Conservation (phyloP, 257 asterid genomes). For the Fraxinus cuspidata region DNA sequence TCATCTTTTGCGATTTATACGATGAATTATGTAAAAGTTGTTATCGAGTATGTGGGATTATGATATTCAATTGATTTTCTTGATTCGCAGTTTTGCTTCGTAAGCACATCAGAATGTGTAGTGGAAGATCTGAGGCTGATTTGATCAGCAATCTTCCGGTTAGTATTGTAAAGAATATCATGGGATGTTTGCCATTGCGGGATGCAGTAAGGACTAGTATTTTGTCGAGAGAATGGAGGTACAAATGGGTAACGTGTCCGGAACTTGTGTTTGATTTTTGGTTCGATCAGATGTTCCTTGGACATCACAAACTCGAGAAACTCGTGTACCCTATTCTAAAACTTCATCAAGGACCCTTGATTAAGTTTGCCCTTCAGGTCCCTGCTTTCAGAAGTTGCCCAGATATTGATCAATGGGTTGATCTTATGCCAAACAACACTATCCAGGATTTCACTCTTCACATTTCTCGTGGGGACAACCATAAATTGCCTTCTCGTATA, state of each 20-base stretch:
- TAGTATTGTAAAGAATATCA: slow-evolving; percentile 45
- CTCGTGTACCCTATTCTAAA: slow-evolving; percentile 45
- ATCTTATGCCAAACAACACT: slow-evolving; percentile 38
- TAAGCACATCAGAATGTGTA: slow-evolving; percentile 31
- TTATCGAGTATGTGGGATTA: not conserved
- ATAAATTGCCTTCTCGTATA: slow-evolving; percentile 41
- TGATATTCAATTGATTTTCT: not conserved
- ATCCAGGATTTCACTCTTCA: slow-evolving; percentile 52
- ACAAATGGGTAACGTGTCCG: slow-evolving; percentile 53
- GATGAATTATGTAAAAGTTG: not conserved
- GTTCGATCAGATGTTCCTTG: slow-evolving; percentile 48
- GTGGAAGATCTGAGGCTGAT: slow-evolving; percentile 30
- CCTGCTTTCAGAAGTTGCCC: slow-evolving; percentile 47
- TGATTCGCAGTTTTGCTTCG: slow-evolving; percentile 19
- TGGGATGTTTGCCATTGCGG: slow-evolving; percentile 57
- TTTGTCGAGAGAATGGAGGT: slow-evolving; percentile 58
- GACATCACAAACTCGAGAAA: slow-evolving; percentile 46
- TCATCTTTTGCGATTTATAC: too few species aligned
- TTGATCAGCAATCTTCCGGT: slow-evolving; percentile 43
- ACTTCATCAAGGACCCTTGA: slow-evolving; percentile 49
- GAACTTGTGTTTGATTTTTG: slow-evolving; percentile 52
- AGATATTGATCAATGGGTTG: slow-evolving; percentile 49
- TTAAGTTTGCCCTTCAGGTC: slow-evolving; percentile 47
- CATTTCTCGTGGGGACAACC: slow-evolving; percentile 46
- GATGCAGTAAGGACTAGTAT: slow-evolving; percentile 60